A percentile compares a stretch with the other conserved stretches of the same genome.
phyloP scores from a whole-genome alignment of 2,329 filamentous ascomycete genomes.

The Cordyceps javanica region DNA sequence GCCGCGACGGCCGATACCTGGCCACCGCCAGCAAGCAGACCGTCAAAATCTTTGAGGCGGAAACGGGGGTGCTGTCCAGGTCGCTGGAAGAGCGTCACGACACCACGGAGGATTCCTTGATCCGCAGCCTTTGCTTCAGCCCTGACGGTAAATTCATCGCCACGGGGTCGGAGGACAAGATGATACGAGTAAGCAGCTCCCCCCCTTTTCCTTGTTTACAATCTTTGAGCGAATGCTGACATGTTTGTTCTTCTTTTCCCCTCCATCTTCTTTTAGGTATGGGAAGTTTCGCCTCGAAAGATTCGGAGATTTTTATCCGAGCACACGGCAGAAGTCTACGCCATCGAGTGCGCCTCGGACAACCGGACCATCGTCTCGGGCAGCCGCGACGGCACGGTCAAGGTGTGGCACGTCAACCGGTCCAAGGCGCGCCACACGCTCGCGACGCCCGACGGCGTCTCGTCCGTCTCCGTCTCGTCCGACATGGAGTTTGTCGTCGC shows the following conservation, averaged over 20 bases:
- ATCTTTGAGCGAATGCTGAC: no score
- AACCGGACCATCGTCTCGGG: constrained; percentile 92
- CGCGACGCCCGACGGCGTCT: constrained; percentile 92
- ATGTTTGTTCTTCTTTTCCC: constrained; percentile 11
- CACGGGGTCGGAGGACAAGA: constrained; percentile 94
- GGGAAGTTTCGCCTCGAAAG: constrained; percentile 78
- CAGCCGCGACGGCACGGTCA: constrained; percentile 87
- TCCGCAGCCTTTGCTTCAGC: constrained; percentile 96
- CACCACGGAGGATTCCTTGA: constrained; percentile 79
- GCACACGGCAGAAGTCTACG: constrained; percentile 98
- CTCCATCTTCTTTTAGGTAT: constrained; percentile 65
- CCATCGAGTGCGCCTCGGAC: constrained; percentile 87
- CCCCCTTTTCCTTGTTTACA: no score
- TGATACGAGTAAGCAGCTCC: constrained; percentile 71
- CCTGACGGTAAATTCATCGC: constrained; percentile 90
- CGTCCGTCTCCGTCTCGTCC: constrained; percentile 93
- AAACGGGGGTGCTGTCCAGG: constrained; percentile 78
- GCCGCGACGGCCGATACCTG: constrained; percentile 87
- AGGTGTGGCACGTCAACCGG: constrained; percentile 90
- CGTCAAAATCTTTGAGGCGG: constrained; percentile 96
- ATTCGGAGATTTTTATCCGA: constrained; percentile 90
- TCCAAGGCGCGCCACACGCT: constrained; percentile 77
- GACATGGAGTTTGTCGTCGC: constrained; percentile 92
- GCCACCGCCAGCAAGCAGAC: constrained; percentile 95
- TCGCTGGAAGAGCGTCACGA: constrained; percentile 80